Conservation (phyloP, 1,284 basidiomycete species). For the Coniferiporia weirii region DNA sequence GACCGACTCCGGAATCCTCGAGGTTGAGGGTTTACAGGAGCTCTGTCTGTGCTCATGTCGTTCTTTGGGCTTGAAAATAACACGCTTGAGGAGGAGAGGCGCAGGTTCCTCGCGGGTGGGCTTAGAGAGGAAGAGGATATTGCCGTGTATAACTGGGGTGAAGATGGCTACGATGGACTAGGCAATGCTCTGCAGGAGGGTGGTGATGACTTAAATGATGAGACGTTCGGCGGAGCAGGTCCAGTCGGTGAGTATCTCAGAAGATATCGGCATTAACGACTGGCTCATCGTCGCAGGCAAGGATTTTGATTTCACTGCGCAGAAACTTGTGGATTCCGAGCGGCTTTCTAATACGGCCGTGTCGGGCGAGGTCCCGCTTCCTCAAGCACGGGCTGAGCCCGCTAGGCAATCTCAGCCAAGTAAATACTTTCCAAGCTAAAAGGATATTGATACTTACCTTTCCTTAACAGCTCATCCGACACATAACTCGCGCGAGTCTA, state of each 20-base stretch:
- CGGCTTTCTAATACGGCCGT: conserved; percentile 12
- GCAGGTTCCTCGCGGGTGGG: conserved; percentile 45
- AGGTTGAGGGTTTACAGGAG: background rate
- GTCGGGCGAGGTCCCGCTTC: background rate
- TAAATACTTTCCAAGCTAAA: conserved; percentile 14
- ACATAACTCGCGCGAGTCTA: conserved; percentile 56
- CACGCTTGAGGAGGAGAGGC: conserved; percentile 59
- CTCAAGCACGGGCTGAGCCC: background rate
- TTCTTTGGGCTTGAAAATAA: conserved; percentile 74
- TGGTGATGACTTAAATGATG: conserved; percentile 89
- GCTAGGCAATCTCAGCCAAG: conserved; percentile 17
- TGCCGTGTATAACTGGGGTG: conserved; percentile 83
- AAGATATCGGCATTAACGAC: background rate
- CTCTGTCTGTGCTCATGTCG: conserved; percentile 45
- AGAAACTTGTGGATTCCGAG: conserved; percentile 34
- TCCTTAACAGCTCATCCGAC: conserved; percentile 28
- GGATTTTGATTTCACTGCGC: conserved; percentile 84
- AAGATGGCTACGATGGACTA: conserved; percentile 86
- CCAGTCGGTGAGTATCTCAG: conserved; percentile 54
- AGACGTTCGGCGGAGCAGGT: conserved; percentile 82
- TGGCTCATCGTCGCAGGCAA: conserved; percentile 49
- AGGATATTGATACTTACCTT: background rate
- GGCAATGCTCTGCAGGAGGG: conserved; percentile 85
- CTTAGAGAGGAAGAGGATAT: conserved; percentile 69
- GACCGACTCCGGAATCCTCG: background rate